phyloP scores from a whole-genome alignment of 768 basidiomycete species.

The Phlebiopsis gigantea region DNA sequence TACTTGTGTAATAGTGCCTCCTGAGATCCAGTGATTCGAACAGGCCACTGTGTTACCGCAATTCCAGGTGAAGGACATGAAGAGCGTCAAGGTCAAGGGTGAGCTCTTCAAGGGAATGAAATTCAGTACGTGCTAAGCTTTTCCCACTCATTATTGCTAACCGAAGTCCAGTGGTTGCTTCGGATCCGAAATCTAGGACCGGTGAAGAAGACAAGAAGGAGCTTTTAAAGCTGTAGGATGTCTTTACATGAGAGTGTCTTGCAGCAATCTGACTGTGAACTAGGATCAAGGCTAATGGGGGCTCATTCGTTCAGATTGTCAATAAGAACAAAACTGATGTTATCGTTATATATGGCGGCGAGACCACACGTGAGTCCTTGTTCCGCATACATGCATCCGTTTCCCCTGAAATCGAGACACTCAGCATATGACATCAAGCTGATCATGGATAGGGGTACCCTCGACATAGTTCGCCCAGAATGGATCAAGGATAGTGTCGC shows the following conservation, averaged over 20 bases:
- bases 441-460: conserved; percentile 61
- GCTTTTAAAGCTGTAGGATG: conserved; percentile 57
- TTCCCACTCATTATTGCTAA: no score
- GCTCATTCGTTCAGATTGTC: conserved; percentile 56
- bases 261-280: not conserved
- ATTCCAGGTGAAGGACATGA: conserved; percentile 55
- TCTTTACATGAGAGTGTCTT: not conserved
- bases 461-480: conserved; percentile 71
- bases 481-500: conserved; percentile 84
- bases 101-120: conserved; percentile 69
- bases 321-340: conserved; percentile 48
- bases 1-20: not conserved
- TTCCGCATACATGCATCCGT: not conserved
- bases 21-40: not conserved
- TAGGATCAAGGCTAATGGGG: conserved; percentile 71
- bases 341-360: conserved; percentile 66
- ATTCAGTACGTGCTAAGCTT: conserved; percentile 68
- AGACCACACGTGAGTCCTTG: conserved; percentile 51
- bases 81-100: conserved; percentile 53
- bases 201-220: conserved; percentile 66
- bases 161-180: conserved; percentile 54
- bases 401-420: not conserved
- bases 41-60: conserved; percentile 60
- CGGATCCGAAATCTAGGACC: conserved; percentile 66
- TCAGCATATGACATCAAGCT: conserved; percentile 68